Percentiles rank a stretch among this genome's conserved stretches.
Evolutionary conservation across 2,329 filamentous ascomycete genomes (phyloP).

Genomic region (Paecilomyces variotii): DNA sequence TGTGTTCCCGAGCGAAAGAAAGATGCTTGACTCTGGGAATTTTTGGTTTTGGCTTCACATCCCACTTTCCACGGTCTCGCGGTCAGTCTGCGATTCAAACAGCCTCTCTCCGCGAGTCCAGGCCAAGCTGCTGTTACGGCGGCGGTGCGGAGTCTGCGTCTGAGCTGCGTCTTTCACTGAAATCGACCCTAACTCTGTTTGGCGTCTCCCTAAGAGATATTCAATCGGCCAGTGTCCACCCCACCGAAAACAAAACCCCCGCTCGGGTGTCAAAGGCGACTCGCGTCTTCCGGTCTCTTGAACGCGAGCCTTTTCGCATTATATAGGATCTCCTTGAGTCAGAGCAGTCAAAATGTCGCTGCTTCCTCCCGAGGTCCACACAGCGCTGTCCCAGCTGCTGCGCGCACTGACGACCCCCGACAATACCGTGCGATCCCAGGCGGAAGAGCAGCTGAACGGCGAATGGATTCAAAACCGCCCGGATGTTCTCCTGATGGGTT

Average conservation of each 20-base stretch:
- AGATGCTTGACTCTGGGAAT: background rate
- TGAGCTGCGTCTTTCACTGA: constrained; percentile 9
- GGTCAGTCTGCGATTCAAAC: constrained; percentile 7
- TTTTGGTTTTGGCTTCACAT: constrained; percentile 9
- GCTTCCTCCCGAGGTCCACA: constrained; percentile 73
- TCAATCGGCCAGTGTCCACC: constrained; percentile 8
- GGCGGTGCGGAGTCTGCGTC: constrained; percentile 19
- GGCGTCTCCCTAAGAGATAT: constrained; percentile 1
- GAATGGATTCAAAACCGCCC: constrained; percentile 80
- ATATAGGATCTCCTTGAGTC: background rate
- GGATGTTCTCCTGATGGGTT: constrained; percentile 83
- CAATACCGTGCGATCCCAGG: constrained; percentile 74
- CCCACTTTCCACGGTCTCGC: constrained; percentile 5
- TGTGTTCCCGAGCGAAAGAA: constrained; percentile 3
- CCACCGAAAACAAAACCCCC: constrained; percentile 20
- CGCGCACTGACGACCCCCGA: constrained; percentile 83
- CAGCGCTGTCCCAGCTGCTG: constrained; percentile 77
- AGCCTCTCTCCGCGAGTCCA: constrained; percentile 4
- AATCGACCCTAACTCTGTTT: constrained; percentile 10
- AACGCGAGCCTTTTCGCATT: background rate
- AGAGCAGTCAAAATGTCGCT: constrained; percentile 61
- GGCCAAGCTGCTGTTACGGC: constrained; percentile 10
- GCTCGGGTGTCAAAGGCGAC: constrained; percentile 6
- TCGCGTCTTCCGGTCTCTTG: background rate
- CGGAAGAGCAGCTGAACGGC: constrained; percentile 82